Conservation (phyloP, 805 yeast genomes). For the Pichia pseudocactophila region DNA sequence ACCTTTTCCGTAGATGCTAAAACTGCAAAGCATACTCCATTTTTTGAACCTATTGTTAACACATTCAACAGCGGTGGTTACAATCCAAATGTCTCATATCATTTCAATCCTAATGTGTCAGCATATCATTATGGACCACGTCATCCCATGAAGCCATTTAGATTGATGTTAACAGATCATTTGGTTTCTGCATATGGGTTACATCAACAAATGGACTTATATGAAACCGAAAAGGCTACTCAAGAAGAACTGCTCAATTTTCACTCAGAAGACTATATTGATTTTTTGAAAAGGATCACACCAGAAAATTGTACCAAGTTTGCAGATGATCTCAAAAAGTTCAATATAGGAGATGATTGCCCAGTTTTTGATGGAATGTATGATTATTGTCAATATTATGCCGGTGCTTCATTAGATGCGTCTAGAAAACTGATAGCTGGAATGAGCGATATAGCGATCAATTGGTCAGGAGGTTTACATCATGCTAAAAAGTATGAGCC, state of each 20-base stretch:
- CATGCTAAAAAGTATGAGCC: constrained; percentile 95
- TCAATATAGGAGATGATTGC: constrained; percentile 90
- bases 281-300: constrained; percentile 65
- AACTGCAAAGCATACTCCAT: constrained; percentile 32
- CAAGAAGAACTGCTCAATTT: constrained; percentile 69
- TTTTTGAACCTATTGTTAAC: constrained; percentile 35
- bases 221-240: constrained; percentile 76
- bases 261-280: constrained; percentile 80
- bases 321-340: constrained; percentile 50
- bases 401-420: constrained; percentile 93
- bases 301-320: constrained; percentile 62
- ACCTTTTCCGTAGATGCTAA: constrained; percentile 21
- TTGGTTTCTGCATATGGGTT: constrained; percentile 76
- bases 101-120: constrained; percentile 72
- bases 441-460: constrained; percentile 87
- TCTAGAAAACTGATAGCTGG: constrained; percentile 78
- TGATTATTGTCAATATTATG: constrained; percentile 78
- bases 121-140: constrained; percentile 83
- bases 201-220: constrained; percentile 85
- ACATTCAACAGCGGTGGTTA: constrained; percentile 31
- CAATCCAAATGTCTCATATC: constrained; percentile 70
- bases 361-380: constrained; percentile 93
- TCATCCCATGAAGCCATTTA: constrained; percentile 98
- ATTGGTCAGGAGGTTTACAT: constrained; percentile 95
- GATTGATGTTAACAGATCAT: constrained; percentile 90